Percentiles rank a stretch among this genome's conserved stretches.
Conservation (phyloP, 441 rosid species). For the Pelargonium cotyledonis region DNA sequence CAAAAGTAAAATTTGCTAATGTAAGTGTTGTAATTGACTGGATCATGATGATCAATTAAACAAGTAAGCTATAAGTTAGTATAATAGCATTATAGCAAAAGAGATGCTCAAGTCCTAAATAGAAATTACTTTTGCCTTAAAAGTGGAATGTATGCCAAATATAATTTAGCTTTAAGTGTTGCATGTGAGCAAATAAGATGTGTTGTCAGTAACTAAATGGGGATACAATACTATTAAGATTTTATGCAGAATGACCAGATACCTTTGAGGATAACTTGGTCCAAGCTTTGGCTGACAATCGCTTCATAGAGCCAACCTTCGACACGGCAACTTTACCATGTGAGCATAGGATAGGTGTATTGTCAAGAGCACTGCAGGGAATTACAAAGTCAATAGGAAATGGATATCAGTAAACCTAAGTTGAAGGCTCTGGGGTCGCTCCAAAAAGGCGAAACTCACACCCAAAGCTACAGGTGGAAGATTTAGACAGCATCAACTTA, state of each 20-base stretch:
- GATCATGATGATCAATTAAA: neutral
- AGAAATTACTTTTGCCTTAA: neutral
- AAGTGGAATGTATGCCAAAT: neutral
- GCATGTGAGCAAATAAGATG: conserved; percentile 3
- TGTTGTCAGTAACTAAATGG: conserved; percentile 3
- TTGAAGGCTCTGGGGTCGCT: conserved; percentile 5
- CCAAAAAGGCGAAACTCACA: neutral
- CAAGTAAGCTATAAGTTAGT: neutral
- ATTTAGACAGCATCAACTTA: neutral
- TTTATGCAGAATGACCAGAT: conserved; percentile 16
- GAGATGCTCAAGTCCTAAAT: neutral
- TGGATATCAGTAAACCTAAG: conserved; percentile 8
- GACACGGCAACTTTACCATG: conserved; percentile 80
- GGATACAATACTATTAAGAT: neutral
- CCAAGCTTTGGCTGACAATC: conserved; percentile 79
- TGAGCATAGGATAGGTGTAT: conserved; percentile 63
- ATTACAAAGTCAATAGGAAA: conserved; percentile 7
- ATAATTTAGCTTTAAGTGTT: neutral
- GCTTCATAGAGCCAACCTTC: conserved; percentile 68
- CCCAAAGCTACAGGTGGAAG: neutral
- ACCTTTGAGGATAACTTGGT: conserved; percentile 67
- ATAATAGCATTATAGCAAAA: neutral
- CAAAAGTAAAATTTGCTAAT: no score
- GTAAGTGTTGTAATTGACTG: no score
- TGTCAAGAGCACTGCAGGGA: conserved; percentile 59